Base-by-base conservation (phyloP, 805 yeast genomes). In the Metschnikowia gruessii region DNA sequence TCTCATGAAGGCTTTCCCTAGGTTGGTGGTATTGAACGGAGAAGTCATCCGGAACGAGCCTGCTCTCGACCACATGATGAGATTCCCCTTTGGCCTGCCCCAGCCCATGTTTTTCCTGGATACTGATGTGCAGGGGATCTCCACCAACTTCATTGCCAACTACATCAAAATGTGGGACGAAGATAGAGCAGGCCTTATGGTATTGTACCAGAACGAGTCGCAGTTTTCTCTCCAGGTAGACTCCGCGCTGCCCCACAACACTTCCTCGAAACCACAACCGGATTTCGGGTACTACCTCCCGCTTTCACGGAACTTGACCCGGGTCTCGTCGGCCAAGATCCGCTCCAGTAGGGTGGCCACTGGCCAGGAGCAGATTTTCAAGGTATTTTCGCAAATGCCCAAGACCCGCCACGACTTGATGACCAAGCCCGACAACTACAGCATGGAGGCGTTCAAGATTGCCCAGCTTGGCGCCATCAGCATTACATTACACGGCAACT, bases 151-250 rank as follows among this genome's bases (percentile, higher is more conserved):
- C 63, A 71, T 91, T 6, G 66, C 88, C 24, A 85, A 87, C 54
- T 94, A 79, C 64, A 70, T 87, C 48, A 81, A 82, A 44, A 68
- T 85, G 40, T 94, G 96, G 95, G 99, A 94, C 68, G 57, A 76
- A 5, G 82, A 87, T 59, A 72, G 99, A 49, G 58, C 74, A 9
- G 91, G 84, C 46, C 70, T 94, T 40, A 62, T 85, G 63, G 75
- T 77, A 36, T 70, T 94, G 26, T 94, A 94, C 62, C 88, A 94
- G 43, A 78, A 79, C 40, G 85, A 84, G 58, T 88, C 97, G 0
- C 87, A 85, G 60, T 92, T 94, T 58, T 90, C 97, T 0, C 62
- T 85, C 45, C 85, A 87, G 50, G 81, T 84, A 18, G 95, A 89
- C 65, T 71, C 87, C 1, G 69, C 82, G 0, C 84, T 85, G 37